These are phyloP conservation scores for Boletus rubroflammeus DNA, from an alignment of 768 basidiomycete genomes.

Conservation along the genomic window DNA sequence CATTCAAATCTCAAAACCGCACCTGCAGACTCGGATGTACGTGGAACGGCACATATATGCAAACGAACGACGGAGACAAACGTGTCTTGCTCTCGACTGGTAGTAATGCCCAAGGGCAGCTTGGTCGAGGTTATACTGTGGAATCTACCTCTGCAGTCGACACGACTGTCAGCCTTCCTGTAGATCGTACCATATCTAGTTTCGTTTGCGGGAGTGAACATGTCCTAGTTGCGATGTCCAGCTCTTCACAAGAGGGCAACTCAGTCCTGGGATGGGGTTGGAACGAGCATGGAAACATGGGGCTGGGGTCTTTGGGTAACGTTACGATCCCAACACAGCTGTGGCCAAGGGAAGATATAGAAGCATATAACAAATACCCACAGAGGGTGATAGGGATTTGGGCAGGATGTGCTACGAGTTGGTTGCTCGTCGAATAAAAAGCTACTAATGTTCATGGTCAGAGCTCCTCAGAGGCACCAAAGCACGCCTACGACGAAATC, in stretches of 20 bases:
- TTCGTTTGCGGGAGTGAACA: conserved; percentile 87
- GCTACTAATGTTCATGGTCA: neutral
- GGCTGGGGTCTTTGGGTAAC: conserved; percentile 58
- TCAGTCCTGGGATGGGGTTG: conserved; percentile 88
- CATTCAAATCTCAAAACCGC: conserved; percentile 24
- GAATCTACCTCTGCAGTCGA: conserved; percentile 1
- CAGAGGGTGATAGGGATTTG: conserved; percentile 21
- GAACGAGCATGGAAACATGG: conserved; percentile 98
- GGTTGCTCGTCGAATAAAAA: conserved; percentile 28
- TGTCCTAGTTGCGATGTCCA: conserved; percentile 44
- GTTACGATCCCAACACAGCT: conserved; percentile 46
- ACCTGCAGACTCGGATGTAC: conserved; percentile 52
- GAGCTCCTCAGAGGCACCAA: neutral
- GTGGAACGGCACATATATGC: conserved; percentile 76
- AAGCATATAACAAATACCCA: conserved; percentile 3
- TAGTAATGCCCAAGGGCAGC: conserved; percentile 58
- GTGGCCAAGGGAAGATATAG: conserved; percentile 41
- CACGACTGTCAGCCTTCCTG: conserved; percentile 21
- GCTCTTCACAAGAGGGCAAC: conserved; percentile 24
- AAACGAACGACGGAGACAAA: conserved; percentile 19
- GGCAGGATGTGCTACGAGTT: conserved; percentile 34
- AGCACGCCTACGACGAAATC: neutral
- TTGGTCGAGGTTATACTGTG: conserved; percentile 40
- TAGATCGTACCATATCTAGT: conserved; percentile 24
- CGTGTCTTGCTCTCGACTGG: conserved; percentile 47